These are phyloP conservation scores for Ceratocystis albifundus DNA, from an alignment of 2,329 filamentous ascomycete species.

Conservation along the genomic window DNA sequence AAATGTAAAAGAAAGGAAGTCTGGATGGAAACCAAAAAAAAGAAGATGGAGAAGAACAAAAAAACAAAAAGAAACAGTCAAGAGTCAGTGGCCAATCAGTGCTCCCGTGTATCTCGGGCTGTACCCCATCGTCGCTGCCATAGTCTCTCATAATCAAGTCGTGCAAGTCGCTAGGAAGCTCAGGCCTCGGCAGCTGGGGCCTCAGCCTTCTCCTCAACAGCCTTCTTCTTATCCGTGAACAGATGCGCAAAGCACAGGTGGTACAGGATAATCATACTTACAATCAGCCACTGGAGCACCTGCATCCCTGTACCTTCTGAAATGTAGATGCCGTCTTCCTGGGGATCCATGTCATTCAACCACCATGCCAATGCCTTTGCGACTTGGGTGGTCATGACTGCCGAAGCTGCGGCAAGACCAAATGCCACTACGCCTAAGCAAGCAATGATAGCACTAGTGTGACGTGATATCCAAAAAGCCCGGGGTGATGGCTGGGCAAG, in stretches of 20 bases:
- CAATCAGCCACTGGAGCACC: slow-evolving; percentile 22
- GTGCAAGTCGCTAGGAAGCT: not conserved
- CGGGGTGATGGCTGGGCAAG: slow-evolving; percentile 18
- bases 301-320: slow-evolving; percentile 16
- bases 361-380: slow-evolving; percentile 21
- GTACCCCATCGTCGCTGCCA: not conserved
- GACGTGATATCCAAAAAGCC: slow-evolving; percentile 17
- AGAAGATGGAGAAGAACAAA: not conserved
- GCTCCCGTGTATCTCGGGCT: not conserved
- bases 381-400: slow-evolving; percentile 22
- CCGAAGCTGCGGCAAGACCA: slow-evolving; percentile 21
- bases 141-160: not conserved
- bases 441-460: slow-evolving; percentile 19
- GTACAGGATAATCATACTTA: slow-evolving; percentile 21
- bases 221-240: slow-evolving; percentile 21
- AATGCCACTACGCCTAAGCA: slow-evolving; percentile 19
- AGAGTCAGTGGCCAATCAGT: not conserved
- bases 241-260: slow-evolving; percentile 22
- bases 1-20: not conserved
- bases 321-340: slow-evolving; percentile 11
- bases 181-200: not conserved
- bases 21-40: not conserved
- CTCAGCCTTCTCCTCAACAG: not conserved
- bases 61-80: not conserved
- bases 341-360: slow-evolving; percentile 19